These are phyloP conservation scores for Cercospora sesami DNA, from an alignment of 2,329 filamentous ascomycete genomes.

Conservation along the genomic window DNA sequence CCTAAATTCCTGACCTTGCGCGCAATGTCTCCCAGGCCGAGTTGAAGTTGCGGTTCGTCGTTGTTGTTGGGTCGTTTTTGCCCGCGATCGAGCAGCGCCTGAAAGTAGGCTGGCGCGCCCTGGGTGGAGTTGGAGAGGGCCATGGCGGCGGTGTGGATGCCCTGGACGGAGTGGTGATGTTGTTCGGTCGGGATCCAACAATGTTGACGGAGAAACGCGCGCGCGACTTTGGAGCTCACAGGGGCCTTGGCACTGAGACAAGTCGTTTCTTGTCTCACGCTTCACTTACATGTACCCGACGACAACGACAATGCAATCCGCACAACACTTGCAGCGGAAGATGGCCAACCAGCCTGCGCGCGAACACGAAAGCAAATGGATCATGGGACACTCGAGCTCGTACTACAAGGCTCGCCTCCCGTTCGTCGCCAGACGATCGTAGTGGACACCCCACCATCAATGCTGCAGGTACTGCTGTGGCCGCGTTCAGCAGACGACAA, in stretches of 20 bases:
- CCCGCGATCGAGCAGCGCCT: slow-evolving; percentile 63
- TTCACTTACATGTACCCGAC: no score
- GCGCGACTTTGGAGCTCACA: background rate
- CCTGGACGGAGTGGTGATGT: background rate
- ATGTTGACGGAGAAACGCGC: slow-evolving; percentile 10
- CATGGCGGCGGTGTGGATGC: slow-evolving; percentile 14
- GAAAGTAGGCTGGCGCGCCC: slow-evolving; percentile 59
- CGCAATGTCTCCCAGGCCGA: slow-evolving; percentile 85
- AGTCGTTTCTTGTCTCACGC: background rate
- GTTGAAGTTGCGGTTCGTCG: slow-evolving; percentile 83
- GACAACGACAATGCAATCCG: background rate
- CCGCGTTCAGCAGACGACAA: background rate
- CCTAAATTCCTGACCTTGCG: slow-evolving; percentile 74
- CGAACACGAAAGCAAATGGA: background rate
- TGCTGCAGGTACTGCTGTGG: background rate
- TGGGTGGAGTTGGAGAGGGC: slow-evolving; percentile 20
- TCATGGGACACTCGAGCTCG: background rate
- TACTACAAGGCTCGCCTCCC: background rate
- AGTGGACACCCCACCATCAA: background rate
- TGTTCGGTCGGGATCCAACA: background rate
- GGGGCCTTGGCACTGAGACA: background rate
- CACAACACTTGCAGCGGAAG: background rate
- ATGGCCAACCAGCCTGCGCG: background rate
- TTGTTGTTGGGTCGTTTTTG: slow-evolving; percentile 65
- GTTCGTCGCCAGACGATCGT: background rate